phyloP scores from a whole-genome alignment of 1,139 yeast genomes.

The Suhomyces panamericanus region DNA sequence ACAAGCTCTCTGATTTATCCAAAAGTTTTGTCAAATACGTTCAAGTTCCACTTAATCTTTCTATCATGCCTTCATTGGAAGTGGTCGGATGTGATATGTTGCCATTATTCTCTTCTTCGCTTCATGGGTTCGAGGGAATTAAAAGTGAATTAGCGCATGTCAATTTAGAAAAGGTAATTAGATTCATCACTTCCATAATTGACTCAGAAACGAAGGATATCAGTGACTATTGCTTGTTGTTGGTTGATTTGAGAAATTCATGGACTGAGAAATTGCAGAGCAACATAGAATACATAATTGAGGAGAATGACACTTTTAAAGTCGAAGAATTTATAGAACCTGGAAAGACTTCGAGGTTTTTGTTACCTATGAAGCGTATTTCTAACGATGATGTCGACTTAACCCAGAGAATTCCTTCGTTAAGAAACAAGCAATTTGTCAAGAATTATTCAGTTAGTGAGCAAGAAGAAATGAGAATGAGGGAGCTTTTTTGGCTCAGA shows the following conservation, averaged over 20 bases:
- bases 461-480: constrained; percentile 53
- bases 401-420: constrained; percentile 65
- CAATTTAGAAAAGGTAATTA: constrained; percentile 22
- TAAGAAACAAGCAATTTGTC: constrained; percentile 71
- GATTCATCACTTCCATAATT: constrained; percentile 21
- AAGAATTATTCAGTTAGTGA: constrained; percentile 59
- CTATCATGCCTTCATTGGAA: constrained; percentile 72
- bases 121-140: constrained; percentile 23
- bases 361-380: constrained; percentile 68
- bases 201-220: constrained; percentile 26
- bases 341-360: constrained; percentile 56
- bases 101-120: constrained; percentile 42
- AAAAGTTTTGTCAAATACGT: constrained; percentile 53
- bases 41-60: constrained; percentile 62
- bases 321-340: constrained; percentile 40
- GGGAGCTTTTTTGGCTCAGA: constrained; percentile 79
- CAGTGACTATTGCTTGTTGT: constrained; percentile 58
- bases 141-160: constrained; percentile 20
- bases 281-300: constrained; percentile 20
- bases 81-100: constrained; percentile 72
- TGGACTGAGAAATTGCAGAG: constrained; percentile 53
- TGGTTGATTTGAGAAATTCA: constrained; percentile 69
- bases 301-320: constrained; percentile 18
- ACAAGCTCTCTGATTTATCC: constrained; percentile 28
- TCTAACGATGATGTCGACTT: constrained; percentile 45